Percentiles rank a stretch among this genome's conserved stretches.
Evolutionary conservation across 164 flowering plant genomes (phyloP).

Genomic region (Magnolia officinalis): DNA sequence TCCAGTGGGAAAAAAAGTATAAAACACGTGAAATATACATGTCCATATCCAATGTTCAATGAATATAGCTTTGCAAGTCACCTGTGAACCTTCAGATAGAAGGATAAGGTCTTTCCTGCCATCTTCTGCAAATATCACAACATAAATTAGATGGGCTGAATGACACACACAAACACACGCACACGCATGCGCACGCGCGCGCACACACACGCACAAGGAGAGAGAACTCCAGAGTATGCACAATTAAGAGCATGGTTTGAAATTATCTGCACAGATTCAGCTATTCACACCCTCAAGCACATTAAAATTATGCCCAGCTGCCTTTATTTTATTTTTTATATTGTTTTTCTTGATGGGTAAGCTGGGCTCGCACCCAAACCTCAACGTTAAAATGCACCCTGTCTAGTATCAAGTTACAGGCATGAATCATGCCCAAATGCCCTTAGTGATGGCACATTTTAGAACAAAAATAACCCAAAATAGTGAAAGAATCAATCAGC

Average conservation of each 20-base stretch:
- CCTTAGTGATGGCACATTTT: background rate
- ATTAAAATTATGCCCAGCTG: too few relatives aligned
- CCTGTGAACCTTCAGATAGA: conserved; percentile 66
- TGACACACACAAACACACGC: too few relatives aligned
- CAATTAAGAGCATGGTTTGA: background rate
- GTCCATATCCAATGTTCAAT: background rate
- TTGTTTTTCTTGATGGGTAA: too few relatives aligned
- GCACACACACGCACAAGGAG: background rate
- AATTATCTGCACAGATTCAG: background rate
- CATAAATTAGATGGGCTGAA: background rate
- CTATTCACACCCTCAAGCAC: background rate
- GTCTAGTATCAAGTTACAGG: background rate
- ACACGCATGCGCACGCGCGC: too few relatives aligned
- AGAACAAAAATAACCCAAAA: background rate
- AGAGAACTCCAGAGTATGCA: background rate
- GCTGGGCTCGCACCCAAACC: background rate
- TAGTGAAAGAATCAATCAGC: background rate
- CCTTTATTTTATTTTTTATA: too few relatives aligned
- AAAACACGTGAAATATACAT: background rate
- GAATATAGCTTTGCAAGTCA: conserved; percentile 14
- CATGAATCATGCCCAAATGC: too few relatives aligned
- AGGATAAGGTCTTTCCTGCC: conserved; percentile 48
- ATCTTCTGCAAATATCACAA: conserved; percentile 28
- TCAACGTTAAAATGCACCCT: background rate
- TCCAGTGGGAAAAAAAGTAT: background rate